Evolutionary conservation across 805 yeast genomes (phyloP), one percentile per base, ranked within the genome.

Genomic region (Lachancea kluyveri): DNA sequence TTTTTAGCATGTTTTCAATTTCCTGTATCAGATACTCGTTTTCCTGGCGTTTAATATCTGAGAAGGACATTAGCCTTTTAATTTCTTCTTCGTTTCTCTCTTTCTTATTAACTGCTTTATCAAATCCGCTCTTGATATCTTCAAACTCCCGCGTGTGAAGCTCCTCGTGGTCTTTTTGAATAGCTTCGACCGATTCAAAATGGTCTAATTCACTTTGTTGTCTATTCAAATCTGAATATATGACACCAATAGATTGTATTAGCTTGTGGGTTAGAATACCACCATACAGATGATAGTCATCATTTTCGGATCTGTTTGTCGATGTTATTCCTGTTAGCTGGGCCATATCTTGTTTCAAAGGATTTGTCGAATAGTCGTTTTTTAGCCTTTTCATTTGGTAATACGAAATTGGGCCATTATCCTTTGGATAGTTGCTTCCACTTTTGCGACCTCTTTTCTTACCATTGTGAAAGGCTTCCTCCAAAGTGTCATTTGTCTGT

Each of bases 331-430:
- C 82, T 10, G 68, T 62, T 30, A 71, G 50, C 24, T 57, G 59
- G 18, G 68, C 65, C 52, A 62, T 65, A 35, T 68, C 68, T 41
- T 72, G 75, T 26, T 67, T 70, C 25, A 79, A 54, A 1, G 92
- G 88, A 46, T 82, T 82, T 16, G 79, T 67, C 5, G 81, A 67
- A 49, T 83, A 83, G 37, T 76, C 77, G 58, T 72, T 75, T 41
- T 73, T 72, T 31, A 79, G 60, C 42, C 92, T 63, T 54, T 78
- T 79, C 16, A 64, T 48, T 29, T 74, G 73, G 46, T 83, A 83
- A 48, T 68, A 79, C 3, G 53, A 42, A 9, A 43, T n/a, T 35
- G 27, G 16, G 9, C 42, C 43, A 13, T 24, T 37, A 8, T 37
- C 42, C 35, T 33, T 50, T 31, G 31, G 42, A 20, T 42, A 26